Conservation (phyloP, 768 basidiomycete species). For the Trametes cinnabarina region DNA sequence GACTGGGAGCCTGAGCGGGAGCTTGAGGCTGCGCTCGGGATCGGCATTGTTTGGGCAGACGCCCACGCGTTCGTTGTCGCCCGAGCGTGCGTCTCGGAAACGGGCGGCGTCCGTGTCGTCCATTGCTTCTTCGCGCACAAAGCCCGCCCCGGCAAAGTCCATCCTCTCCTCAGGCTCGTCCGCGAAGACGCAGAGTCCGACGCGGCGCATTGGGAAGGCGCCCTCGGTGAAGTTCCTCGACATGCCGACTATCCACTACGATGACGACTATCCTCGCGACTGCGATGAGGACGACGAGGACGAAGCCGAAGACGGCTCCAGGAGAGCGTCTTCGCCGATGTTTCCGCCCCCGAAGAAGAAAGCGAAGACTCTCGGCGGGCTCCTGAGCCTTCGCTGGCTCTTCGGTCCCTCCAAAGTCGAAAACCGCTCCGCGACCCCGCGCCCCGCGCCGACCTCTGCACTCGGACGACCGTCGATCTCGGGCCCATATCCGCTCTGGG, state of each 20-base stretch:
- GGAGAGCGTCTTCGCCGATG: constrained; percentile 16
- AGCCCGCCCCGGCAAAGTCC: constrained; percentile 47
- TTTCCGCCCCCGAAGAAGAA: constrained; percentile 26
- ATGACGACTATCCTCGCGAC: constrained; percentile 22
- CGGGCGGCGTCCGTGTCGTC: constrained; percentile 40
- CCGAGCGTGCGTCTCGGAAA: constrained; percentile 27
- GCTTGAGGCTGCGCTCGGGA: constrained; percentile 5
- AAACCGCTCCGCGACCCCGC: constrained; percentile 1
- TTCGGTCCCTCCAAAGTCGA: constrained; percentile 13
- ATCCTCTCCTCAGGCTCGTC: constrained; percentile 53
- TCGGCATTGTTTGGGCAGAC: constrained; percentile 19
- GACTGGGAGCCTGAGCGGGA: no score
- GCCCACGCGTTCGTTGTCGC: constrained; percentile 19
- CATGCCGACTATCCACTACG: constrained; percentile 58
- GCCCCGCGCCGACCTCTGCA: constrained; percentile 6
- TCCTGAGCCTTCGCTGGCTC: constrained; percentile 25
- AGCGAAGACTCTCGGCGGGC: constrained; percentile 17
- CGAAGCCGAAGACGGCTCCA: constrained; percentile 3
- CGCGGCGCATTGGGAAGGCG: constrained; percentile 15
- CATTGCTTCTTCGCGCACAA: constrained; percentile 24
- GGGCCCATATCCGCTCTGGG: constrained; percentile 34
- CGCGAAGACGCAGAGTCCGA: constrained; percentile 37
- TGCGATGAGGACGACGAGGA: constrained; percentile 10
- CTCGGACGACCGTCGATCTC: constrained; percentile 32
- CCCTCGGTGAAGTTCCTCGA: constrained; percentile 71